Percentiles rank a stretch among this genome's conserved stretches.
phyloP scores from a whole-genome alignment of 1,139 yeast species.

The Zygoascus meyerae region DNA sequence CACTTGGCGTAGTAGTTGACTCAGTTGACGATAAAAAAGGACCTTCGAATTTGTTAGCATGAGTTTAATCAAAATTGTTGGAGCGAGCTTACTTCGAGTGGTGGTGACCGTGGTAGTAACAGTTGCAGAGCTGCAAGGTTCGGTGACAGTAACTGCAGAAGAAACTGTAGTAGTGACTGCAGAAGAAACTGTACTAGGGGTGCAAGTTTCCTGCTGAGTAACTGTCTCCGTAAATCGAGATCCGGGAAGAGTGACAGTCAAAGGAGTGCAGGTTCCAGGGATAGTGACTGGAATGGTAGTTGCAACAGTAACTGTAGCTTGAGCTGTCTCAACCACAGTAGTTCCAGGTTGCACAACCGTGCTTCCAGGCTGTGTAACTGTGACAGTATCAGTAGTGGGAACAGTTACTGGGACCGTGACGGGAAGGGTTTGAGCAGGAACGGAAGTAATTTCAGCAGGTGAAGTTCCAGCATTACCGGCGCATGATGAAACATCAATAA shows the following conservation, averaged over 20 bases:
- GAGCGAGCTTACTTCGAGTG: conserved; percentile 14
- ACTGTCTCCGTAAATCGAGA: conserved; percentile 15
- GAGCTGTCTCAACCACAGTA: conserved; percentile 15
- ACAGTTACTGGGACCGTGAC: conserved; percentile 8
- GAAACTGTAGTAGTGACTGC: conserved; percentile 12
- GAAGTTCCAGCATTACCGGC: conserved; percentile 9
- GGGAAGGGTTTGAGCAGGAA: conserved; percentile 4
- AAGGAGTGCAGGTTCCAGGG: conserved; percentile 12
- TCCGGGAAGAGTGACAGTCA: conserved; percentile 12
- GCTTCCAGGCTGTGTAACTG: conserved; percentile 15
- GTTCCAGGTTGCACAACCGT: conserved; percentile 15
- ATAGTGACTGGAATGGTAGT: conserved; percentile 15
- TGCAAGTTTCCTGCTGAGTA: conserved; percentile 13
- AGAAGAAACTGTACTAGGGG: conserved; percentile 14
- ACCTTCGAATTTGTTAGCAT: conserved; percentile 11
- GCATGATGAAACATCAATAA: conserved; percentile 18
- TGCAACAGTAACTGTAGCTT: conserved; percentile 13
- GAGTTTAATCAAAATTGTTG: background rate
- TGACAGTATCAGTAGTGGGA: conserved; percentile 11
- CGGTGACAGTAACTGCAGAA: conserved; percentile 14
- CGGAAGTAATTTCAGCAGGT: conserved; percentile 4
- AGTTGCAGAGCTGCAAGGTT: conserved; percentile 5
- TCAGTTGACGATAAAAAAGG: conserved; percentile 35
- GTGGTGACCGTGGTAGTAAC: conserved; percentile 12
- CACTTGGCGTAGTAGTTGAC: conserved; percentile 32